Evolutionary conservation across 164 flowering plant species (phyloP).

Genomic region (Kalanchoe fedtschenkoi): DNA sequence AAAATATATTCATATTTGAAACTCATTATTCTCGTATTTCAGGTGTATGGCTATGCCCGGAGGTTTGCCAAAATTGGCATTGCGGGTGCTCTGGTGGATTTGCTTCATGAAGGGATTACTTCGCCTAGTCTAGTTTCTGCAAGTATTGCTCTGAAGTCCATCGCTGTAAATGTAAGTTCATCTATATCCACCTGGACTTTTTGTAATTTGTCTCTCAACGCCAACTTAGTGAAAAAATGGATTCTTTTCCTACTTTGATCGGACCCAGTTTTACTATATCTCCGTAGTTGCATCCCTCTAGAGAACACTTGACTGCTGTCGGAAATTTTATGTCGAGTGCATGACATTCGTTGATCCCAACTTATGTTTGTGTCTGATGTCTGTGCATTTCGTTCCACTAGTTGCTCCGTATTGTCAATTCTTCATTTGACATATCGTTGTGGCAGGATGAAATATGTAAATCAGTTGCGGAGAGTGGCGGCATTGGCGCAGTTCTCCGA

Average conservation of each 20-base stretch:
- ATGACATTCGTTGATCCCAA: no score
- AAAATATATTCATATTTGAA: background rate
- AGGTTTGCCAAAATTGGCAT: constrained; percentile 82
- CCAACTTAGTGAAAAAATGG: no score
- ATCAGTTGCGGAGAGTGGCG: constrained; percentile 72
- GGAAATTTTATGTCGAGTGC: no score
- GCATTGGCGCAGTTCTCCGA: constrained; percentile 65
- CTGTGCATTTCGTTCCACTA: background rate
- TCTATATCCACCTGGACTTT: no score
- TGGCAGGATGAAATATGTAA: constrained; percentile 93
- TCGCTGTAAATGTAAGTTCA: constrained; percentile 85
- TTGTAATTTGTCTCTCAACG: no score
- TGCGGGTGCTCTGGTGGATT: constrained; percentile 60
- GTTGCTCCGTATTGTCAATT: background rate
- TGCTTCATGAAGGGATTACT: constrained; percentile 49
- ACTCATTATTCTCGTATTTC: constrained; percentile 10
- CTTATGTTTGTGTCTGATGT: background rate
- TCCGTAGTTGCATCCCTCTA: no score
- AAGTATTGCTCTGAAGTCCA: constrained; percentile 66
- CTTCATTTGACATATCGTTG: constrained; percentile 5
- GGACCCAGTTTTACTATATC: background rate
- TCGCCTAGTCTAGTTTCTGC: constrained; percentile 66
- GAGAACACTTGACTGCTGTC: no score
- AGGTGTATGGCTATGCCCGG: constrained; percentile 96
- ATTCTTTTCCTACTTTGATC: no score